Evolutionary conservation across 225 moss, liverwort and hornwort genomes (phyloP), one percentile per base, ranked within the genome.

Genomic region (Sphagnum contortum): DNA sequence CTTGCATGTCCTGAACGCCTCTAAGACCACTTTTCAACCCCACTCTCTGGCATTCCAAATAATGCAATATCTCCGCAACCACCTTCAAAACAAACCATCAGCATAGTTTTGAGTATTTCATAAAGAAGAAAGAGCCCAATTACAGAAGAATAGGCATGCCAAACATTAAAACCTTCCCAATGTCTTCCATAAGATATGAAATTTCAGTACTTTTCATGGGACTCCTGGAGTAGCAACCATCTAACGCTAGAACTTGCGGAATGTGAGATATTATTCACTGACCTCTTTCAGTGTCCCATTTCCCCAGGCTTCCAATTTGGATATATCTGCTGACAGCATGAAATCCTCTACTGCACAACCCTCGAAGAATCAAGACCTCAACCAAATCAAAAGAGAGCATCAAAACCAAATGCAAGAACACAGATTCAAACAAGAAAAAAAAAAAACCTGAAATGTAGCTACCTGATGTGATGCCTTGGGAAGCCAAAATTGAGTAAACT

Each of bases 11-110:
- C 69, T 84, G 76, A 65, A 79, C 73, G 69, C 91, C 74, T 55
- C 65, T 77, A 8, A 70, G 77, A 66, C 89, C 76, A 49, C 73
- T 63, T 64, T 74, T 79, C 75, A 89, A 87, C 55, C 78, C 82
- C 61, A 71, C 80, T 71, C 85, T 80, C 47, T 82, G 77, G 53
- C 70, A 76, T 72, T 89, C 93, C 56, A 87, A 60, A 70, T 82
- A 88, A 4, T 69, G 65, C 54, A 89, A 69, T 63, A 93, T 70
- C 55, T 78, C 84, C 77, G 71, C 73, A 67, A 87, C 59, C 64
- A 86, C 87, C 93, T 92, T 63, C 69, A 9, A 72, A 12, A 14
- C 12, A 48, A 46, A 57, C 44, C 48, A 61, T 61, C 3, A 12
- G 4, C 58, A 48, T 64, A 29, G 29, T 29, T 29, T 29, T 29